These are phyloP conservation scores for Sabuloglossum arenarium DNA, from an alignment of 495 filamentous ascomycete species.

Conservation along the genomic window DNA sequence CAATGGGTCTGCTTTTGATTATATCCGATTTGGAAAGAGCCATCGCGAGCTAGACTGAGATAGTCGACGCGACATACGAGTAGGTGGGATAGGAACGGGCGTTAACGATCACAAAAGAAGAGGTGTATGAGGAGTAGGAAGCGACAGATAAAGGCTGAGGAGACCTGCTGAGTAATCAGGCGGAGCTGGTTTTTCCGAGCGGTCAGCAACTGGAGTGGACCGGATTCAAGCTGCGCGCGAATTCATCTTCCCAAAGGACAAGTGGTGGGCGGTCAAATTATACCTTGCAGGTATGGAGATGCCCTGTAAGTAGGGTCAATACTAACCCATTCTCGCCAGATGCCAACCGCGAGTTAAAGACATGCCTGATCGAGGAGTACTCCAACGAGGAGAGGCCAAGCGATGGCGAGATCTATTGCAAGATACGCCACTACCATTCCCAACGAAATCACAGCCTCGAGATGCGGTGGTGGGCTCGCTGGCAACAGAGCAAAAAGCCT, in stretches of 20 bases:
- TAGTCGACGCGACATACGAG: no score
- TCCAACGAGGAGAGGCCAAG: constrained; percentile 15
- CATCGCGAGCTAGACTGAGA: no score
- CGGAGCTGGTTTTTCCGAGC: constrained; percentile 5
- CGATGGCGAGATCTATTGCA: constrained; percentile 22
- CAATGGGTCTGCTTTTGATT: no score
- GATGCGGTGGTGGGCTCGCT: constrained; percentile 1
- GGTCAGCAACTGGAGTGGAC: constrained; percentile 13
- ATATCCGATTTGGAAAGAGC: no score
- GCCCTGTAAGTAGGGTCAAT: background rate
- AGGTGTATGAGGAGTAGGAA: no score
- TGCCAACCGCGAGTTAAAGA: constrained; percentile 12
- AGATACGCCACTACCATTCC: constrained; percentile 19
- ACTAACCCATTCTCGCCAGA: constrained; percentile 5
- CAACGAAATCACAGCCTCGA: background rate
- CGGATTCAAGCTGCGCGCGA: constrained; percentile 15
- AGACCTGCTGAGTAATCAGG: background rate
- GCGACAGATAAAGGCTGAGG: no score
- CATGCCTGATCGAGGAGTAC: constrained; percentile 17
- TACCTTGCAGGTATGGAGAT: constrained; percentile 16
- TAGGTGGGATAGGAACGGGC: no score
- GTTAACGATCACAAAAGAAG: no score
- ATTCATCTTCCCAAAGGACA: constrained; percentile 11
- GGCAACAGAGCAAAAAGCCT: background rate
- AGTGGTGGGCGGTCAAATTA: constrained; percentile 21